Conservation (phyloP, 2,329 filamentous ascomycete genomes). For the Colletotrichum tamarilloi region DNA sequence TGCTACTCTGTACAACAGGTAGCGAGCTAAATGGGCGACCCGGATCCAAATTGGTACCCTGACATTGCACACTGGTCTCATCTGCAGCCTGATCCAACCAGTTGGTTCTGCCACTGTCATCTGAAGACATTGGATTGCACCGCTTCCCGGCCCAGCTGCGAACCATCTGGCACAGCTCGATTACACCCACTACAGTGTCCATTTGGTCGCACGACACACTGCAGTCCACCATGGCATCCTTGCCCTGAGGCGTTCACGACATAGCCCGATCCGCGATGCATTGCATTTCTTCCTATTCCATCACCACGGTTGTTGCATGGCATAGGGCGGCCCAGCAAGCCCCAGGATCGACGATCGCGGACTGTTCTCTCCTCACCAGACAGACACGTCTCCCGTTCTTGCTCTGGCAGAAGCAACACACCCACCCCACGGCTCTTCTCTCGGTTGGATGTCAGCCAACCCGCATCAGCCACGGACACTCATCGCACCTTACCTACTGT, state of each 20-base stretch:
- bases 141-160: slow-evolving; percentile 2
- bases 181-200: slow-evolving; percentile 4
- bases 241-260: slow-evolving; percentile 3
- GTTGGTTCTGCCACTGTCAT: slow-evolving; percentile 23
- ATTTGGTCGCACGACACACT: slow-evolving; percentile 9
- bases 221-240: neutral
- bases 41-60: neutral
- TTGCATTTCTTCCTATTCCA: slow-evolving; percentile 19
- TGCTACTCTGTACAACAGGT: neutral
- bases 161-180: slow-evolving; percentile 15
- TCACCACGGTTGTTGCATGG: slow-evolving; percentile 1
- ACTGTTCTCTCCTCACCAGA: neutral
- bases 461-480: neutral
- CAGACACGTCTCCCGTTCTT: neutral
- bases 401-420: neutral
- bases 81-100: slow-evolving; percentile 28
- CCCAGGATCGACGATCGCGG: slow-evolving; percentile 10
- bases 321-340: slow-evolving; percentile 1
- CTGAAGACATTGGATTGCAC: slow-evolving; percentile 11
- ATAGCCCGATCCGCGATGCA: slow-evolving; percentile 31
- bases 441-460: slow-evolving; percentile 7
- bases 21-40: neutral
- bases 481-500: neutral
- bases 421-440: neutral
- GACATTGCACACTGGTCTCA: neutral